These are phyloP conservation scores for Sedum album DNA, from an alignment of 164 flowering plant species.

Conservation along the genomic window DNA sequence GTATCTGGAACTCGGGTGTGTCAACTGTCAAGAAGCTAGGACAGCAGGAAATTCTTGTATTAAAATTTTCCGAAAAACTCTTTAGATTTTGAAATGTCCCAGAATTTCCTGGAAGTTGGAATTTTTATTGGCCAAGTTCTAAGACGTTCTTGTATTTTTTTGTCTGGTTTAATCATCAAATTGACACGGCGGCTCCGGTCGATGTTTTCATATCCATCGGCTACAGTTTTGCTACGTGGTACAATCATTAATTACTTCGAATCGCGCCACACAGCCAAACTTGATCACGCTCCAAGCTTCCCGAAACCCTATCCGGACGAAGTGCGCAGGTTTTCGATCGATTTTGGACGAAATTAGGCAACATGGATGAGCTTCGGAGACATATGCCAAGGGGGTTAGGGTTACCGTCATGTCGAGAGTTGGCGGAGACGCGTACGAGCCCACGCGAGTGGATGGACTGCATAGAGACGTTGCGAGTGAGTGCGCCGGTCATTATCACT, in stretches of 20 bases:
- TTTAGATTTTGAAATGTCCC: neutral
- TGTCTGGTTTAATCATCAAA: too few species aligned
- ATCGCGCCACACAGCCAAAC: neutral
- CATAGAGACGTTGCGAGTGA: constrained; percentile 47
- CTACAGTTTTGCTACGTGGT: too few species aligned
- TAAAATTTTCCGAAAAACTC: neutral
- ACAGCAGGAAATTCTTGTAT: neutral
- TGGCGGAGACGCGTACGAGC: constrained; percentile 77
- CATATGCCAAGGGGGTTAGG: constrained; percentile 80
- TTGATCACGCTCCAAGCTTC: neutral
- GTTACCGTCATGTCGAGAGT: constrained; percentile 32
- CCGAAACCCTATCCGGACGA: neutral
- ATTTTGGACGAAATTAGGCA: neutral
- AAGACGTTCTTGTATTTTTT: neutral
- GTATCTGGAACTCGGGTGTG: neutral
- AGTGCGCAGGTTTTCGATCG: neutral
- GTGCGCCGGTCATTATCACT: constrained; percentile 88
- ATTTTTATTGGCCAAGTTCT: too few species aligned
- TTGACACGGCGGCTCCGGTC: too few species aligned
- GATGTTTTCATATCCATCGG: too few species aligned
- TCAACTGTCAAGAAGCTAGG: neutral
- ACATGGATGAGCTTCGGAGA: constrained; percentile 62
- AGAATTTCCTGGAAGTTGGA: neutral
- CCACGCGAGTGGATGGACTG: constrained; percentile 48
- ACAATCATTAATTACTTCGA: too few species aligned